phyloP scores from a whole-genome alignment of 106 monocot species.

The Dendrobium catenatum region DNA sequence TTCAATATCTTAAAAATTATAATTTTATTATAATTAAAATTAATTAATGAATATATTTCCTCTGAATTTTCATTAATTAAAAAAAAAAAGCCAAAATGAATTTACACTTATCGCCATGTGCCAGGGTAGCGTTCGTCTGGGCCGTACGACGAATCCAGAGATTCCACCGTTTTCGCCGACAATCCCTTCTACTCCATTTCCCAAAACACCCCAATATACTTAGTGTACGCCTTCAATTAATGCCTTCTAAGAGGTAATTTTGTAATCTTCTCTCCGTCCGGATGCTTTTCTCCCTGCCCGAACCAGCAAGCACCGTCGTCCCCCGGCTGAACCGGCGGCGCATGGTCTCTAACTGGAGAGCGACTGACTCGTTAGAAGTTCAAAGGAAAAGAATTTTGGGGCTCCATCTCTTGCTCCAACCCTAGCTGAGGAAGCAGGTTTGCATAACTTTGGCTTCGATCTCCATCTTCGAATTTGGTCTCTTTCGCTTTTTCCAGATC shows the following conservation, averaged over 20 bases:
- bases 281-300: neutral
- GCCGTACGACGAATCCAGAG: neutral
- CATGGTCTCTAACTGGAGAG: neutral
- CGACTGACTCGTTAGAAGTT: neutral
- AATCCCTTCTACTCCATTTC: neutral
- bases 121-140: neutral
- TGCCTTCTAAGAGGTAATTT: neutral
- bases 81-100: too few species aligned
- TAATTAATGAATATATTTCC: too few species aligned
- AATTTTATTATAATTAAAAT: too few species aligned
- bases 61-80: too few species aligned
- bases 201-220: neutral
- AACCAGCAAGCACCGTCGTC: neutral
- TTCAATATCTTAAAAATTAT: too few species aligned
- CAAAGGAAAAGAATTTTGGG: conserved; percentile 1
- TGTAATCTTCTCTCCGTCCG: neutral
- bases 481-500: neutral
- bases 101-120: too few species aligned
- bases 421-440: neutral
- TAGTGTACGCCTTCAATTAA: neutral
- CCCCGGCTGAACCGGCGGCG: neutral
- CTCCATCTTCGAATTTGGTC: neutral
- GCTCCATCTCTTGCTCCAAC: neutral
- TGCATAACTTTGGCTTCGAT: neutral
- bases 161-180: neutral